These are phyloP conservation scores for Verticillium nubilum DNA, from an alignment of 2,329 filamentous ascomycete species.

Conservation along the genomic window DNA sequence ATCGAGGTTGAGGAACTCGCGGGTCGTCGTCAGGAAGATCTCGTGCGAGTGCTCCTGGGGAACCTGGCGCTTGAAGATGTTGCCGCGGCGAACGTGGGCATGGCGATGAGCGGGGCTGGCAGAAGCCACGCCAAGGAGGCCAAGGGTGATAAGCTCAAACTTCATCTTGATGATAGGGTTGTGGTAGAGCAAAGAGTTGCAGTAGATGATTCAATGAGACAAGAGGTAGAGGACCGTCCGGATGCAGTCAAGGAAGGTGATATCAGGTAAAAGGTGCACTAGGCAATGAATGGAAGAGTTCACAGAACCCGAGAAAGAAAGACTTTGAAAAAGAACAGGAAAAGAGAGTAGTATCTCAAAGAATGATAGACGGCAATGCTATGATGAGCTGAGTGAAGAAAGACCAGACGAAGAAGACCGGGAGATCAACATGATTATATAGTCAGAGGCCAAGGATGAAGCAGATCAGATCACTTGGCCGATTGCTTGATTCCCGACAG, in stretches of 20 bases:
- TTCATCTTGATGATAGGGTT: constrained; percentile 10
- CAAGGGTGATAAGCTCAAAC: constrained; percentile 9
- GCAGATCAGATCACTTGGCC: not conserved
- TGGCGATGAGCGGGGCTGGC: constrained; percentile 2
- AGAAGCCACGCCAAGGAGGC: constrained; percentile 4
- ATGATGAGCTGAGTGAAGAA: not conserved
- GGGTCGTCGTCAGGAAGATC: constrained; percentile 34
- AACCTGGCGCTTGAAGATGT: constrained; percentile 28
- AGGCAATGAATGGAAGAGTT: constrained; percentile 16
- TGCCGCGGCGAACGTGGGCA: constrained; percentile 12
- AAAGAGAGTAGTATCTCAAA: not conserved
- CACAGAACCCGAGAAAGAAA: constrained; percentile 13
- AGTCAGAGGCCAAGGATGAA: not conserved
- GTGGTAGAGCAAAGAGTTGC: not conserved
- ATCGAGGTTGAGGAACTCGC: constrained; percentile 33
- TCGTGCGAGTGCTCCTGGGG: constrained; percentile 49
- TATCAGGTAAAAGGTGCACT: not conserved
- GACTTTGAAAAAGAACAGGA: not conserved
- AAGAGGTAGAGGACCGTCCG: not conserved
- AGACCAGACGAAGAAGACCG: not conserved
- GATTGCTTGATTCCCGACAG: not conserved
- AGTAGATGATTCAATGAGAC: not conserved
- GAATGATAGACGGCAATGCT: not conserved
- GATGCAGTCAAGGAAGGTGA: not conserved
- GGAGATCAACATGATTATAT: not conserved